phyloP scores from a whole-genome alignment of 768 basidiomycete species.

The Hebeloma cylindrosporum region DNA sequence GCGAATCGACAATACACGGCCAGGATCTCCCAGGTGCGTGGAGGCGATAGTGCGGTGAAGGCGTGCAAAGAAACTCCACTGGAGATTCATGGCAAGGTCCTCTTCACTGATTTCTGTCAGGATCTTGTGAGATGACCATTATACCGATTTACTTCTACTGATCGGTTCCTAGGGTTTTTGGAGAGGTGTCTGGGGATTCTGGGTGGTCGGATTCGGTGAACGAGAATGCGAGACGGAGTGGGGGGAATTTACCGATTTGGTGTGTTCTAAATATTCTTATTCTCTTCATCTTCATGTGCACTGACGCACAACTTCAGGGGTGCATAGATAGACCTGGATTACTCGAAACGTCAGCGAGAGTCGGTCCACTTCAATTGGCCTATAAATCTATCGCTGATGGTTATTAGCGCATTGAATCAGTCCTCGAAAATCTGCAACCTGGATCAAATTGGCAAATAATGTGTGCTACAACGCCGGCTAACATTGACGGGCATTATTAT shows the following conservation, averaged over 20 bases:
- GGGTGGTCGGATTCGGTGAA: constrained; percentile 28
- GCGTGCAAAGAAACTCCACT: constrained; percentile 27
- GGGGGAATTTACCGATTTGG: constrained; percentile 28
- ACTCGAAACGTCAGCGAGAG: background rate
- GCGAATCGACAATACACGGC: constrained; percentile 32
- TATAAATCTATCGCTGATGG: background rate
- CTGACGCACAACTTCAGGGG: constrained; percentile 13
- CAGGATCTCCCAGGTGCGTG: background rate
- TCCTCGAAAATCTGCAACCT: constrained; percentile 24
- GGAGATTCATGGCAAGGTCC: constrained; percentile 22
- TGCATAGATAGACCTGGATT: constrained; percentile 11
- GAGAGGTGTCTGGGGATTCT: constrained; percentile 30
- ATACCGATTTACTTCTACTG: background rate
- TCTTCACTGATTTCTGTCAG: constrained; percentile 28
- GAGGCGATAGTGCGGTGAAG: constrained; percentile 14
- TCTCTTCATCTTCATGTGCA: background rate
- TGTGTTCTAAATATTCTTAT: constrained; percentile 11
- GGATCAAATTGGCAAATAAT: constrained; percentile 33
- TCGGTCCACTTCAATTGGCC: background rate
- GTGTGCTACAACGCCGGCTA: constrained; percentile 31
- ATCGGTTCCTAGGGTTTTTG: constrained; percentile 22
- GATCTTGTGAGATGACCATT: constrained; percentile 23
- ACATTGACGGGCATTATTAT: constrained; percentile 26
- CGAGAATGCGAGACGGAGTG: constrained; percentile 27
- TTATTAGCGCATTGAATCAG: constrained; percentile 23